These are phyloP conservation scores for Pythium utonaiense DNA, from an alignment of 352 stramenopile species.

Conservation along the genomic window DNA sequence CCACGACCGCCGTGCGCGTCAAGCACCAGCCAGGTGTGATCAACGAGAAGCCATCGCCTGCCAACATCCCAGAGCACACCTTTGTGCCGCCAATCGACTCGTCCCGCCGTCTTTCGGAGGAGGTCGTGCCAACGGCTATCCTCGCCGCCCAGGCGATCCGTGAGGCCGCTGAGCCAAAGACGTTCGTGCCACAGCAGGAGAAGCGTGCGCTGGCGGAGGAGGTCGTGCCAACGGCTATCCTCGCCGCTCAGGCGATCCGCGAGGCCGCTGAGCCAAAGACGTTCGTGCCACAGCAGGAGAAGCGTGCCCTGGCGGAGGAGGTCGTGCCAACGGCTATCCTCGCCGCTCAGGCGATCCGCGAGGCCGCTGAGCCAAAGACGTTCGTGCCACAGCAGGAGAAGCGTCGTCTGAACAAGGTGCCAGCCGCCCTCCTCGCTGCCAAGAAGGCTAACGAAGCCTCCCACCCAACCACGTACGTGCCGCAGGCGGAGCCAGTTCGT, in stretches of 20 bases:
- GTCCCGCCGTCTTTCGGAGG: too few relatives aligned
- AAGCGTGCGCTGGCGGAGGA: not conserved
- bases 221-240: not conserved
- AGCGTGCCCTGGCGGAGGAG: not conserved
- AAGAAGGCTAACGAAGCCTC: conserved; percentile 1
- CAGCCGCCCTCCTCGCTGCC: not conserved
- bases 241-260: conserved; percentile 3
- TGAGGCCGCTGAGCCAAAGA: not conserved
- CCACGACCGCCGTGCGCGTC: not conserved
- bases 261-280: conserved; percentile 1
- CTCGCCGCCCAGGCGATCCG: conserved; percentile 1
- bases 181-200: not conserved
- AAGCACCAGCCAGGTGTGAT: not conserved
- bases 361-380: conserved; percentile 1
- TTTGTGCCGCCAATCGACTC: too few relatives aligned
- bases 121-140: not conserved
- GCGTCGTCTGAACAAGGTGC: not conserved
- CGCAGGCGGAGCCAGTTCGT: too few relatives aligned
- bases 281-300: not conserved
- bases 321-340: not conserved
- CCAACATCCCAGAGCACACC: not conserved
- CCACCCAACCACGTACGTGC: conserved; percentile 3
- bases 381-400: not conserved
- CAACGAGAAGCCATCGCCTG: conserved; percentile 1
- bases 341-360: conserved; percentile 1